Evolutionary conservation across 2,329 filamentous ascomycete genomes (phyloP).

Genomic region (Calonectria naviculata): DNA sequence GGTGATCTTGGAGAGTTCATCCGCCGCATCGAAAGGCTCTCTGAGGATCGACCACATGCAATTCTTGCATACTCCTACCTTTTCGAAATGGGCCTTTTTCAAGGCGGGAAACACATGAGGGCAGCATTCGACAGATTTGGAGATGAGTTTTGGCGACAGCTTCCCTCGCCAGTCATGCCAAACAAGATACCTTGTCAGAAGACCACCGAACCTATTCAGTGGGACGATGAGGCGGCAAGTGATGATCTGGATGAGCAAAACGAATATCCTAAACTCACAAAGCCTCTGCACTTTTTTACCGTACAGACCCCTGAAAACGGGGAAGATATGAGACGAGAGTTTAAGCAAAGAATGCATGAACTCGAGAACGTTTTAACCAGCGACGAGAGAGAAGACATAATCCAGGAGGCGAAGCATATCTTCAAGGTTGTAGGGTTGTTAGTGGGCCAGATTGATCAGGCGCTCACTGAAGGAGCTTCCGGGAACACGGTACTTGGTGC

Average conservation of each 20-base stretch:
- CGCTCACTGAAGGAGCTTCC: conserved; percentile 19
- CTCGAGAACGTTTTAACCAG: conserved; percentile 61
- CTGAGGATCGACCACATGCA: conserved; percentile 69
- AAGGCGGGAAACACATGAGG: conserved; percentile 78
- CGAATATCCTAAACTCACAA: background rate
- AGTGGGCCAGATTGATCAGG: conserved; percentile 58
- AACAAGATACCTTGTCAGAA: conserved; percentile 37
- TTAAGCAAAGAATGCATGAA: conserved; percentile 67
- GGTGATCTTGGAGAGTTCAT: conserved; percentile 63
- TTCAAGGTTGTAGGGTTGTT: conserved; percentile 71
- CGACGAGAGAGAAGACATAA: conserved; percentile 69
- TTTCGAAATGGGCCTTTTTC: conserved; percentile 84
- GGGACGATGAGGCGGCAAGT: conserved; percentile 28
- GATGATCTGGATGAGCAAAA: conserved; percentile 32
- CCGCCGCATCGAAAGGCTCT: conserved; percentile 62
- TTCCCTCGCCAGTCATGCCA: conserved; percentile 46
- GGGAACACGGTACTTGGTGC: conserved; percentile 29
- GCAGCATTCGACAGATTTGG: conserved; percentile 68
- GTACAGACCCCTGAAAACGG: conserved; percentile 72
- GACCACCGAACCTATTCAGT: conserved; percentile 26
- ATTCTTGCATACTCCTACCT: conserved; percentile 82
- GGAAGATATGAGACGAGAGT: conserved; percentile 76
- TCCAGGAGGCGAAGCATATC: conserved; percentile 71
- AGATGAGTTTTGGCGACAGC: conserved; percentile 68
- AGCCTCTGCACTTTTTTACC: conserved; percentile 64